A percentile compares a stretch with the other conserved stretches of the same genome.
Evolutionary conservation across 2,329 filamentous ascomycete species (phyloP).

Genomic region (Nectriaceae sp.): DNA sequence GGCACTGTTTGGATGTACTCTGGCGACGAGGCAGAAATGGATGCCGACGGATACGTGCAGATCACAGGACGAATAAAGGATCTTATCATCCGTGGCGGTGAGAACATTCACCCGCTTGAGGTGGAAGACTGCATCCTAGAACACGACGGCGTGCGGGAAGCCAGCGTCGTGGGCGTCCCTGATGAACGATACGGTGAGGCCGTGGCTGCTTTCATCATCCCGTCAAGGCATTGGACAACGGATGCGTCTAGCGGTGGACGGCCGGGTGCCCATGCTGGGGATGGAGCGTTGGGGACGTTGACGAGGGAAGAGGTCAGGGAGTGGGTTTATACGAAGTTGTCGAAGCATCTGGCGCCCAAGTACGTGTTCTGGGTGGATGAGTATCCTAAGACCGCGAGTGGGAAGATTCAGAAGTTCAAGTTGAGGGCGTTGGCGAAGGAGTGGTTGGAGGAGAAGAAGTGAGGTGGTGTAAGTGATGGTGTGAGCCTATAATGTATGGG

Average conservation of each 20-base stretch:
- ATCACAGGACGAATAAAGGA: conserved; percentile 96
- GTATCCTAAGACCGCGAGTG: conserved; percentile 94
- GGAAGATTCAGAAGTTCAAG: conserved; percentile 96
- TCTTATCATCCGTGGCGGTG: conserved; percentile 89
- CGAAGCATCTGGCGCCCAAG: conserved; percentile 79
- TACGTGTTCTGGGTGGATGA: conserved; percentile 83
- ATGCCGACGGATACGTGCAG: conserved; percentile 76
- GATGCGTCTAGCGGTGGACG: conserved; percentile 8
- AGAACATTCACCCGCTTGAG: conserved; percentile 94
- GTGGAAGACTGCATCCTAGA: conserved; percentile 85
- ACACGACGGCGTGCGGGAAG: conserved; percentile 71
- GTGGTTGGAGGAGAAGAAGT: conserved; percentile 25
- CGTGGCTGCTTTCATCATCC: conserved; percentile 80
- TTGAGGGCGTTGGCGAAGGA: conserved; percentile 65
- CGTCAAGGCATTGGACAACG: conserved; percentile 33
- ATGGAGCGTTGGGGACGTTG: conserved; percentile 40
- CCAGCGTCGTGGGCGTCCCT: conserved; percentile 79
- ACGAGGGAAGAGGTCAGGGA: conserved; percentile 61
- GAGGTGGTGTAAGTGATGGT: conserved; percentile 3
- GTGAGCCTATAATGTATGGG: no score
- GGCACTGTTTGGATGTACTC: conserved; percentile 82
- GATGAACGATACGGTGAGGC: conserved; percentile 84
- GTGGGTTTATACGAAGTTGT: conserved; percentile 73
- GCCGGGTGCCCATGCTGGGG: conserved; percentile 14
- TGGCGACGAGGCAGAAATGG: conserved; percentile 89